phyloP scores from a whole-genome alignment of 495 filamentous ascomycete species.

The Annulohypoxylon stygium region DNA sequence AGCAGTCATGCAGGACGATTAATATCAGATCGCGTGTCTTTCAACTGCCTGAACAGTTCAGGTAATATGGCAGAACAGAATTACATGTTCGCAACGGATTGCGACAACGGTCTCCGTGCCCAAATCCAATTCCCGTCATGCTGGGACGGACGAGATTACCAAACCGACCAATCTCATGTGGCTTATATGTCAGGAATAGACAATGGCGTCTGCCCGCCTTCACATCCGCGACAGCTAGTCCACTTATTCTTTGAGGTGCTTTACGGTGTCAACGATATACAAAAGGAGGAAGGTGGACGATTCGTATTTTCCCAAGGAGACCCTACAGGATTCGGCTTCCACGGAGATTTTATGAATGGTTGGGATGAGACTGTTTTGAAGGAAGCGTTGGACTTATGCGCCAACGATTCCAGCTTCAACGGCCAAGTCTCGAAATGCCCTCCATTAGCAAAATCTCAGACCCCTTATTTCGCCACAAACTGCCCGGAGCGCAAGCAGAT shows the following conservation, averaged over 20 bases:
- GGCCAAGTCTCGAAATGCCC: constrained; percentile 66
- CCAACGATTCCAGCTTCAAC: constrained; percentile 59
- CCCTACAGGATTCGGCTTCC: constrained; percentile 66
- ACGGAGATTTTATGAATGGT: constrained; percentile 78
- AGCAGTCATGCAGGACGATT: constrained; percentile 38
- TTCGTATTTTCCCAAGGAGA: constrained; percentile 74
- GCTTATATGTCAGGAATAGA: constrained; percentile 61
- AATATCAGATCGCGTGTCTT: constrained; percentile 57
- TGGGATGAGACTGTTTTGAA: constrained; percentile 74
- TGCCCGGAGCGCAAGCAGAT: constrained; percentile 51
- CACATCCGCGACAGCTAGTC: constrained; percentile 65
- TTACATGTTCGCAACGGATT: constrained; percentile 62
- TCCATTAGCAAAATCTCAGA: constrained; percentile 60
- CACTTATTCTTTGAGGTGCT: constrained; percentile 77
- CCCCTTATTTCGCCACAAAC: constrained; percentile 53
- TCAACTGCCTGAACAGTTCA: constrained; percentile 53
- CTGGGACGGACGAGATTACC: constrained; percentile 67
- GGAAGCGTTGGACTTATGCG: constrained; percentile 68
- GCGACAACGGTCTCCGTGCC: constrained; percentile 68
- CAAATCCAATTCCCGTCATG: constrained; percentile 65
- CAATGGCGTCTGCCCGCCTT: constrained; percentile 70
- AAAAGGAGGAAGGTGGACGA: constrained; percentile 62
- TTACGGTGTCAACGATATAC: constrained; percentile 65
- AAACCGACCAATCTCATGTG: constrained; percentile 70
- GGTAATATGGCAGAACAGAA: constrained; percentile 64